These are phyloP conservation scores for Aspergillus campestris DNA, from an alignment of 495 filamentous ascomycete species.

Conservation along the genomic window DNA sequence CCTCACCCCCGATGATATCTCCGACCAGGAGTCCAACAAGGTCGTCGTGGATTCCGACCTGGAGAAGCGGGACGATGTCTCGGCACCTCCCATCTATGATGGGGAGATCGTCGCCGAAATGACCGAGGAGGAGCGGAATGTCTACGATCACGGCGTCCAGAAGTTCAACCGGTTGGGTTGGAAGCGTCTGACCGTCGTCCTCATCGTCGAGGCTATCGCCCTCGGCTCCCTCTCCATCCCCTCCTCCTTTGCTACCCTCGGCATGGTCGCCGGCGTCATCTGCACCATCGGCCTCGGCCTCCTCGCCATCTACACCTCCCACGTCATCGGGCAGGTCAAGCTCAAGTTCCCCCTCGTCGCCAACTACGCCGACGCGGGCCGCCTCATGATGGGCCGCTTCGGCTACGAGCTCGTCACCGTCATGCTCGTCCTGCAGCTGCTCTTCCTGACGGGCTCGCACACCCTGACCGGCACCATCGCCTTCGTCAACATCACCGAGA, in stretches of 20 bases:
- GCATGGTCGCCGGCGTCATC: slow-evolving; percentile 50
- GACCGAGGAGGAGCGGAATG: slow-evolving; percentile 16
- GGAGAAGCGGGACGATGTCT: slow-evolving; percentile 7
- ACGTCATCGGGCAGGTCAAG: slow-evolving; percentile 63
- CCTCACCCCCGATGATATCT: slow-evolving; percentile 7
- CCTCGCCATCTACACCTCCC: slow-evolving; percentile 61
- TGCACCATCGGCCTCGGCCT: slow-evolving; percentile 49
- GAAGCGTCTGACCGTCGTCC: slow-evolving; percentile 29
- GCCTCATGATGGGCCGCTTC: slow-evolving; percentile 49
- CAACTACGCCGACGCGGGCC: slow-evolving; percentile 57
- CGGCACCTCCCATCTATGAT: slow-evolving; percentile 14
- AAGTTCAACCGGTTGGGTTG: slow-evolving; percentile 30
- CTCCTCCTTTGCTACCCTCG: slow-evolving; percentile 47
- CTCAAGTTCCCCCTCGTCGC: slow-evolving; percentile 53
- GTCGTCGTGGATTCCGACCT: slow-evolving; percentile 2
- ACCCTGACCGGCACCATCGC: slow-evolving; percentile 62
- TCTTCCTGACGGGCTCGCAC: slow-evolving; percentile 64
- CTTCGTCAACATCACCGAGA: slow-evolving; percentile 52
- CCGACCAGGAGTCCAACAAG: slow-evolving; percentile 8
- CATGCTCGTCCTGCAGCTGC: slow-evolving; percentile 52
- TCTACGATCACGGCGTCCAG: slow-evolving; percentile 17
- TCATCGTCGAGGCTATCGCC: slow-evolving; percentile 58
- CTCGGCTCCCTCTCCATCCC: slow-evolving; percentile 53
- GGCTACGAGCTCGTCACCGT: slow-evolving; percentile 53
- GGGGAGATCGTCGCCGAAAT: slow-evolving; percentile 21